These are phyloP conservation scores for Kockiozyma suomiensis DNA, from an alignment of 805 yeast genomes.

Conservation along the genomic window DNA sequence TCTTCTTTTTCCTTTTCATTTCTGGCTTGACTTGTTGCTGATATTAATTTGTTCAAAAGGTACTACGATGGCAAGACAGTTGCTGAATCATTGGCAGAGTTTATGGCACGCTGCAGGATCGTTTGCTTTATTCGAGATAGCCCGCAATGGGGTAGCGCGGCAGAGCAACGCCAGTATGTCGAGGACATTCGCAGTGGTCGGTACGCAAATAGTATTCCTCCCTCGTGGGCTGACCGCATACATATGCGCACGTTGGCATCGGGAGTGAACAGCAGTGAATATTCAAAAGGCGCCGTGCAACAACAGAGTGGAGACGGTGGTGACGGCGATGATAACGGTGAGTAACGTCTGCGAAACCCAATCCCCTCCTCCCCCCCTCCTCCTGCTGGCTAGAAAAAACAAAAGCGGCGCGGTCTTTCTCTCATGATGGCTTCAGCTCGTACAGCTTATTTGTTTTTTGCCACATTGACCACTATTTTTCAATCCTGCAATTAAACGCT, in stretches of 20 bases:
- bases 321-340: no score
- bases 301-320: neutral
- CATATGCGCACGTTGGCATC: slow-evolving; percentile 10
- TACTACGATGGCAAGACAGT: slow-evolving; percentile 20
- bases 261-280: neutral
- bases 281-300: neutral
- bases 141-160: slow-evolving; percentile 24
- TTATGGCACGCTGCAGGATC: slow-evolving; percentile 24
- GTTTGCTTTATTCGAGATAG: slow-evolving; percentile 27
- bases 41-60: neutral
- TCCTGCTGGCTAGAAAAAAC: no score
- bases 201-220: slow-evolving; percentile 4
- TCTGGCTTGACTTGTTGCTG: no score
- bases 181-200: slow-evolving; percentile 17
- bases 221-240: slow-evolving; percentile 23
- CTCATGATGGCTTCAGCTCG: no score
- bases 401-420: no score
- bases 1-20: no score
- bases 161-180: slow-evolving; percentile 17
- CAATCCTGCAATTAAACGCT: neutral
- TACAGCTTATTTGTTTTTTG: no score
- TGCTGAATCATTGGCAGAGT: slow-evolving; percentile 14
- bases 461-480: neutral
- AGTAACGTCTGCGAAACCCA: no score
- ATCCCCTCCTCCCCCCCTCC: no score